Percentiles rank a stretch among this genome's conserved stretches.
phyloP scores from a whole-genome alignment of 2,329 filamentous ascomycete species.

The Lachnum nothofagi region DNA sequence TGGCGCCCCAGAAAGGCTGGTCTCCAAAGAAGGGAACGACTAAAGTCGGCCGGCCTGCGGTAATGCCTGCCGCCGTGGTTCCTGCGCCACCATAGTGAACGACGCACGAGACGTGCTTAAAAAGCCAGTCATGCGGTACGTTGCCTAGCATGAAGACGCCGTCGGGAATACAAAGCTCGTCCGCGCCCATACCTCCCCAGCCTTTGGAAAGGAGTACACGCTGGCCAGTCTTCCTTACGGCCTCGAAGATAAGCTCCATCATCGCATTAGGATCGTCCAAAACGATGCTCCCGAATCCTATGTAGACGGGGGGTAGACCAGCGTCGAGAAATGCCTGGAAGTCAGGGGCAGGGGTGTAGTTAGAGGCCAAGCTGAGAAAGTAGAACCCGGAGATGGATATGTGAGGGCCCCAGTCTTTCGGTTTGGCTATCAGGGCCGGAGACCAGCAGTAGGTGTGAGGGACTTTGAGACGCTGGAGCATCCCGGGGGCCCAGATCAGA shows the following conservation, averaged over 20 bases:
- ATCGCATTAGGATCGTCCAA: slow-evolving; percentile 65
- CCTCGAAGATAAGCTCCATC: slow-evolving; percentile 65
- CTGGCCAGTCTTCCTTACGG: slow-evolving; percentile 58
- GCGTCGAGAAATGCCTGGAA: slow-evolving; percentile 51
- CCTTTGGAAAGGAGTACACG: slow-evolving; percentile 69
- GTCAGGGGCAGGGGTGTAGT: slow-evolving; percentile 52
- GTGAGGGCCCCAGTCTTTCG: slow-evolving; percentile 60
- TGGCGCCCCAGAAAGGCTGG: slow-evolving; percentile 73
- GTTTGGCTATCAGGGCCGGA: slow-evolving; percentile 59
- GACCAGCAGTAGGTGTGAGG: slow-evolving; percentile 68
- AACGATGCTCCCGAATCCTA: slow-evolving; percentile 72
- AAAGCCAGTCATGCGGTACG: slow-evolving; percentile 72
- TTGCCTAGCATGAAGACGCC: slow-evolving; percentile 68
- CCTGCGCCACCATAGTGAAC: slow-evolving; percentile 72
- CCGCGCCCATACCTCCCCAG: slow-evolving; percentile 65
- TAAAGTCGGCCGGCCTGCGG: slow-evolving; percentile 66
- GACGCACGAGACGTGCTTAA: slow-evolving; percentile 58
- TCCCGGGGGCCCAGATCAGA: slow-evolving; percentile 69
- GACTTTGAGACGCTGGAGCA: slow-evolving; percentile 65
- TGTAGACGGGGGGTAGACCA: slow-evolving; percentile 61
- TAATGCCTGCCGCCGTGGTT: slow-evolving; percentile 68
- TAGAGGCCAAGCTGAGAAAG: slow-evolving; percentile 55
- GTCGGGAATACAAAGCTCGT: slow-evolving; percentile 41
- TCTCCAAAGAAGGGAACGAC: slow-evolving; percentile 72
- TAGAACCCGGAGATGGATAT: slow-evolving; percentile 76